A percentile compares a stretch with the other conserved stretches of the same genome.
These are phyloP conservation scores for Termitomyces sp. DNA, from an alignment of 768 basidiomycete genomes.

Conservation along the genomic window DNA sequence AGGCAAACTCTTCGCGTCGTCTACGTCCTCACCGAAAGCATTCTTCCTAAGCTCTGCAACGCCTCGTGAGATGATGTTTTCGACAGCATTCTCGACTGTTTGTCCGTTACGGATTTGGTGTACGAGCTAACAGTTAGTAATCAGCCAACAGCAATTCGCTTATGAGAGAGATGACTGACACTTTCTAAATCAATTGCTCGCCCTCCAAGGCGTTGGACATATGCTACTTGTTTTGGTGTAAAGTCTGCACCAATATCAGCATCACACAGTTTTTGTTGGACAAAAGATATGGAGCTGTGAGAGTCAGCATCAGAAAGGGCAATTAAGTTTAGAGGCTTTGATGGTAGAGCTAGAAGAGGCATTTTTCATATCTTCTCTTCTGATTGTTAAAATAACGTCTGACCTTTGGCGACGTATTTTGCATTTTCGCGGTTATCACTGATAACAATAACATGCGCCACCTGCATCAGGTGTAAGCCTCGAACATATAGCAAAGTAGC, in stretches of 20 bases:
- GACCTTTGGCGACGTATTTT: constrained; percentile 81
- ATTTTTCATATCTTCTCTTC: neutral
- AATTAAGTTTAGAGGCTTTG: constrained; percentile 77
- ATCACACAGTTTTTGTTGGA: constrained; percentile 71
- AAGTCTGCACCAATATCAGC: constrained; percentile 49
- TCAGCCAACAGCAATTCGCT: neutral
- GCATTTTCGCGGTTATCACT: constrained; percentile 88
- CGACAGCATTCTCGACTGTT: constrained; percentile 73
- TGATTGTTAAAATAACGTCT: neutral
- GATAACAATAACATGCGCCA: constrained; percentile 88
- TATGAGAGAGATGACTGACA: constrained; percentile 42
- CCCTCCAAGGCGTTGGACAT: constrained; percentile 79
- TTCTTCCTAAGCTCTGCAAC: constrained; percentile 84
- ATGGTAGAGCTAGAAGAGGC: constrained; percentile 58
- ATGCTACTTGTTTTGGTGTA: constrained; percentile 45
- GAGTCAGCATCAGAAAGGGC: constrained; percentile 83
- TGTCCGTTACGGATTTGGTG: constrained; percentile 80
- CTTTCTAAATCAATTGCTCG: constrained; percentile 86
- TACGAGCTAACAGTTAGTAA: constrained; percentile 50
- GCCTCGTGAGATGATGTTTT: constrained; percentile 80
- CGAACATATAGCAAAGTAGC: neutral
- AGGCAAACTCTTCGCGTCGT: constrained; percentile 75
- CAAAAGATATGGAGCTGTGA: constrained; percentile 72
- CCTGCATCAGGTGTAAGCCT: constrained; percentile 31
- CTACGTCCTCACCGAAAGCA: constrained; percentile 88